Percentiles rank a stretch among this genome's conserved stretches.
These are phyloP conservation scores for Aspergillus novoparasiticus DNA, from an alignment of 2,329 filamentous ascomycete genomes.

Conservation along the genomic window DNA sequence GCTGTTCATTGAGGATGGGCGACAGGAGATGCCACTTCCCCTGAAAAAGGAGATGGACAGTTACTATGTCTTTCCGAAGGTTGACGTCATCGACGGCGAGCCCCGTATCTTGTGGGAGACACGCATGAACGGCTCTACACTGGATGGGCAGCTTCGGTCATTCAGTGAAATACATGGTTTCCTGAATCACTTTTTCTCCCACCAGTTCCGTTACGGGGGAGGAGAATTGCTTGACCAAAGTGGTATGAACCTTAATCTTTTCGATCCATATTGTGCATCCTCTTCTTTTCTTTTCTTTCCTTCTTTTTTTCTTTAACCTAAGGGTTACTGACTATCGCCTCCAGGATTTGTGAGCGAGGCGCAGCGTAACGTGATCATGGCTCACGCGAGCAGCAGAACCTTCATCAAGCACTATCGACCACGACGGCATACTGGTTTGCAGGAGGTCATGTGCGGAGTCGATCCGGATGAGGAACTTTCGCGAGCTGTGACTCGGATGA, in stretches of 20 bases:
- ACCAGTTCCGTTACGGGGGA: slow-evolving; percentile 26
- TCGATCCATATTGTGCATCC: neutral
- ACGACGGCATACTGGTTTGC: too few species aligned
- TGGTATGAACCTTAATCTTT: slow-evolving; percentile 16
- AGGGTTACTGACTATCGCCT: too few species aligned
- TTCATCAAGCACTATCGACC: too few species aligned
- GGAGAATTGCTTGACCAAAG: slow-evolving; percentile 26
- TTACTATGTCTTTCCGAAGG: slow-evolving; percentile 27
- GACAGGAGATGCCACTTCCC: slow-evolving; percentile 23
- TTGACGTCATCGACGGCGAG: slow-evolving; percentile 18
- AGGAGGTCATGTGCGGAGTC: too few species aligned
- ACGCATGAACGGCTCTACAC: slow-evolving; percentile 17
- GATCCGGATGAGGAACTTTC: too few species aligned
- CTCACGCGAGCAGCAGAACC: too few species aligned
- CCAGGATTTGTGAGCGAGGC: too few species aligned
- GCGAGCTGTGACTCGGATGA: too few species aligned
- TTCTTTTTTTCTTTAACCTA: too few species aligned
- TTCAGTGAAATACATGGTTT: slow-evolving; percentile 25
- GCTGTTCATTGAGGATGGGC: slow-evolving; percentile 19
- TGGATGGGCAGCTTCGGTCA: slow-evolving; percentile 17
- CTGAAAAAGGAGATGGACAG: slow-evolving; percentile 26
- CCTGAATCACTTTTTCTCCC: slow-evolving; percentile 22
- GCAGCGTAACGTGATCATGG: too few species aligned
- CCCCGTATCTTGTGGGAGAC: slow-evolving; percentile 19
- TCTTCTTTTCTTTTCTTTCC: too few species aligned